A percentile compares a stretch with the other conserved stretches of the same genome.
These are phyloP conservation scores for Platismatia glauca DNA, from an alignment of 495 filamentous ascomycete species.

Conservation along the genomic window DNA sequence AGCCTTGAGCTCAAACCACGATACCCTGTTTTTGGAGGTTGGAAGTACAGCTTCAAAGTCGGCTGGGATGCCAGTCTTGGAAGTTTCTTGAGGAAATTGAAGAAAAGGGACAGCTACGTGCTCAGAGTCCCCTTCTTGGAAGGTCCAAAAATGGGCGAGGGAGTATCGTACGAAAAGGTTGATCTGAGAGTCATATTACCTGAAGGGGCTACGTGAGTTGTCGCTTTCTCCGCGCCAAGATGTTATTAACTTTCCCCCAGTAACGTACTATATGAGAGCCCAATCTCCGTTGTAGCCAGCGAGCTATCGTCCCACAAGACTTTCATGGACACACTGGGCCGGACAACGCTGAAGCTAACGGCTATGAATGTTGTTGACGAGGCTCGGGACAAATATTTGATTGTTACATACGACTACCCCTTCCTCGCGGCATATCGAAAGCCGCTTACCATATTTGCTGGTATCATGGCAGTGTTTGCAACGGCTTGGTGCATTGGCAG, in stretches of 20 bases:
- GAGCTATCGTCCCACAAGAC: conserved; percentile 62
- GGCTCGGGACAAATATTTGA: conserved; percentile 64
- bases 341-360: conserved; percentile 71
- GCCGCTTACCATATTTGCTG: conserved; percentile 73
- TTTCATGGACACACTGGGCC: conserved; percentile 89
- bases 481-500: conserved; percentile 67
- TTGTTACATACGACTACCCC: conserved; percentile 85
- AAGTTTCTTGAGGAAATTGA: conserved; percentile 58
- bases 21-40: conserved; percentile 89
- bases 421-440: conserved; percentile 70
- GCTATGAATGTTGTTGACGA: conserved; percentile 85
- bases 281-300: conserved; percentile 45
- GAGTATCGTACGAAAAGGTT: conserved; percentile 74
- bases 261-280: conserved; percentile 58
- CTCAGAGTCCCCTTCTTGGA: conserved; percentile 94
- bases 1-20: conserved; percentile 82
- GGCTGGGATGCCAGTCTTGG: conserved; percentile 86
- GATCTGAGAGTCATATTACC: conserved; percentile 76
- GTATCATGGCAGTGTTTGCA: conserved; percentile 63
- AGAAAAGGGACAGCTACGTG: conserved; percentile 58
- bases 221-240: conserved; percentile 21
- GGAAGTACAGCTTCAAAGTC: conserved; percentile 93
- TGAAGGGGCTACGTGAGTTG: conserved; percentile 77
- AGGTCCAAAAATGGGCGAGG: conserved; percentile 75
- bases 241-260: conserved; percentile 28